Conservation (phyloP, 83 land plant species). For the Picea abies region DNA sequence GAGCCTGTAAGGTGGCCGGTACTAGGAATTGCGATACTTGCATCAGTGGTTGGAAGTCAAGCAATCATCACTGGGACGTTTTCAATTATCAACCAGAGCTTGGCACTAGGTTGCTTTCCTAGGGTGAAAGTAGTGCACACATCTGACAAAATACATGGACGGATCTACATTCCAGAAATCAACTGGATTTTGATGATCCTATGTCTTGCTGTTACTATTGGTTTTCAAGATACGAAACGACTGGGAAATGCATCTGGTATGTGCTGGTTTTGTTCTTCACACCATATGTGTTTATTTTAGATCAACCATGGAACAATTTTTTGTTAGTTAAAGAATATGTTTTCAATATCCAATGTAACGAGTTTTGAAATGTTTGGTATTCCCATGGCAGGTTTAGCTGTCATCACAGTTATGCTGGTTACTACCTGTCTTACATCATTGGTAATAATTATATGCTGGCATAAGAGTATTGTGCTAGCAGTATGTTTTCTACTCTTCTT, state of each 20-base stretch:
- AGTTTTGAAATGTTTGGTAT: neutral
- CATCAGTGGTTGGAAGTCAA: constrained; percentile 61
- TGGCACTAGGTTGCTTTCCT: constrained; percentile 62
- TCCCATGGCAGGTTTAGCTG: constrained; percentile 36
- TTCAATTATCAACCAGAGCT: constrained; percentile 55
- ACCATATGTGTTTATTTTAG: neutral
- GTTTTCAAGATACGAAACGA: constrained; percentile 52
- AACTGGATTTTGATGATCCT: constrained; percentile 52
- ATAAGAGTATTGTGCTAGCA: constrained; percentile 38
- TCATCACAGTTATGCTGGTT: constrained; percentile 50
- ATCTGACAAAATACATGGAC: constrained; percentile 52
- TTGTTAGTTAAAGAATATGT: neutral
- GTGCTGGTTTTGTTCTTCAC: neutral
- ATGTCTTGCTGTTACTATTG: constrained; percentile 51
- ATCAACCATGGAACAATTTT: neutral
- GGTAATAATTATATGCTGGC: constrained; percentile 61
- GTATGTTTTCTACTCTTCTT: constrained; percentile 53
- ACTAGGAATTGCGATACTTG: constrained; percentile 48
- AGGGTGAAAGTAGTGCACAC: constrained; percentile 62
- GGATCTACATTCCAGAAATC: constrained; percentile 51
- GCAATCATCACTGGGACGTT: constrained; percentile 62
- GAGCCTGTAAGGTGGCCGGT: constrained; percentile 53
- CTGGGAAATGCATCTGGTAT: constrained; percentile 59
- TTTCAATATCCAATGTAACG: neutral
- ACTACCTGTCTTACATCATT: constrained; percentile 51